Conservation (phyloP, 192 early-diverging fungal species). For the Cetraspora pellucida region DNA sequence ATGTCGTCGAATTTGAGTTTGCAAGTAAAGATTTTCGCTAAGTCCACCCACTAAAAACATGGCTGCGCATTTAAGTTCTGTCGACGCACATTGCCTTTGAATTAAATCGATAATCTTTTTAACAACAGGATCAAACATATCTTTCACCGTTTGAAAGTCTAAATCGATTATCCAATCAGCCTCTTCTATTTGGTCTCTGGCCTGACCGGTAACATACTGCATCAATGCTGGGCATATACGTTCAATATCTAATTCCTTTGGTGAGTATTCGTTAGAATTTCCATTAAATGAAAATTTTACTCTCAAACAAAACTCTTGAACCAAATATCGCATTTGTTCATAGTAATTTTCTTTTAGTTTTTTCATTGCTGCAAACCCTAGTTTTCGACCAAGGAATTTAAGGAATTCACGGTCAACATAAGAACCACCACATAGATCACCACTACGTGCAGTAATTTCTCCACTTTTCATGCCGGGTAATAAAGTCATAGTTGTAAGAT, state of each 20-base stretch:
- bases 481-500: slow-evolving; percentile 39
- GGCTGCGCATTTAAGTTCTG: slow-evolving; percentile 28
- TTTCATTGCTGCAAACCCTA: slow-evolving; percentile 41
- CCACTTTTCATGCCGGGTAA: slow-evolving; percentile 29
- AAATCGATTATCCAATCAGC: slow-evolving; percentile 47
- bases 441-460: slow-evolving; percentile 31
- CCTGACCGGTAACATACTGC: neutral
- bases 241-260: neutral
- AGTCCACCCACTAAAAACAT: slow-evolving; percentile 48
- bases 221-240: neutral
- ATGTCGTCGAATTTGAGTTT: slow-evolving; percentile 40
- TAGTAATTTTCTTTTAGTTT: slow-evolving; percentile 37
- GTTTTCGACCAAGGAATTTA: slow-evolving; percentile 46
- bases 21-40: slow-evolving; percentile 40
- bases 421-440: slow-evolving; percentile 46
- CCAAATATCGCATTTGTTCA: neutral
- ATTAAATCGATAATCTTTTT: slow-evolving; percentile 40
- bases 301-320: neutral
- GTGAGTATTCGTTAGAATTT: too few relatives aligned
- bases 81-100: slow-evolving; percentile 39
- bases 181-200: slow-evolving; percentile 41
- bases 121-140: slow-evolving; percentile 42
- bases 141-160: slow-evolving; percentile 43
- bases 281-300: neutral
- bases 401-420: slow-evolving; percentile 46